Evolutionary conservation across 768 basidiomycete species (phyloP), one percentile per base, ranked within the genome.

Genomic region (Amanita polypyramis): DNA sequence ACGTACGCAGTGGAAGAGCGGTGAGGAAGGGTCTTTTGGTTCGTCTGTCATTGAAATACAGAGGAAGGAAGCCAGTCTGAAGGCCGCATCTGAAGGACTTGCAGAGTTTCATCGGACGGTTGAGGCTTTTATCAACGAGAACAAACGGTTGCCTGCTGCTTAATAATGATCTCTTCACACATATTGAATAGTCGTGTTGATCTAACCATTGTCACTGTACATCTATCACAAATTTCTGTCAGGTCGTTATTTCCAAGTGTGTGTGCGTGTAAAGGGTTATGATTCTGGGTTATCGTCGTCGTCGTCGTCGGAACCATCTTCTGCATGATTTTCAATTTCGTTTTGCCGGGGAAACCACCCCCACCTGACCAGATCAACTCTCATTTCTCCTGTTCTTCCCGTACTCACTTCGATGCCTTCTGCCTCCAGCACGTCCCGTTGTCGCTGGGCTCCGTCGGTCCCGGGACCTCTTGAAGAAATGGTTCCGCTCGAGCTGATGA

Each of bases 381-480:
- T 73, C 57, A 76, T 62, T 41, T 75, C 80, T 23, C 76, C 83
- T 9, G 68, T 72, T 54, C 73, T 68, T 15, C 77, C 73, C 2
- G 63, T 65, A 2, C 58, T 70, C 15, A 94, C 89, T 43, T 86
- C 79, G n/a, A 94, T 75, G 3, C 86, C 89, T 61, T 94, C 92
- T 0, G 77, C 80, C 50, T 81, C 77, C 11, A 96, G 73, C 2
- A 74, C 80, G n/a, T 83, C 79, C 14, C 78, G 69, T 59, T 96
- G 92, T 1, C 78, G 67, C 38, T 74, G 75, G 0, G 90, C 90
- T 2, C 89, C 90, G 34, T 75, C 67, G 2, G 92, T 92, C 2
- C 81, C 85, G 3, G 91, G 88, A 0, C 86, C 90, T 37, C 92
- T 74, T 5, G 88, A 91, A 1, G 89, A 89, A 54, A 88, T 85